Evolutionary conservation across 495 filamentous ascomycete species (phyloP).

Genomic region (Penicillium taxi): DNA sequence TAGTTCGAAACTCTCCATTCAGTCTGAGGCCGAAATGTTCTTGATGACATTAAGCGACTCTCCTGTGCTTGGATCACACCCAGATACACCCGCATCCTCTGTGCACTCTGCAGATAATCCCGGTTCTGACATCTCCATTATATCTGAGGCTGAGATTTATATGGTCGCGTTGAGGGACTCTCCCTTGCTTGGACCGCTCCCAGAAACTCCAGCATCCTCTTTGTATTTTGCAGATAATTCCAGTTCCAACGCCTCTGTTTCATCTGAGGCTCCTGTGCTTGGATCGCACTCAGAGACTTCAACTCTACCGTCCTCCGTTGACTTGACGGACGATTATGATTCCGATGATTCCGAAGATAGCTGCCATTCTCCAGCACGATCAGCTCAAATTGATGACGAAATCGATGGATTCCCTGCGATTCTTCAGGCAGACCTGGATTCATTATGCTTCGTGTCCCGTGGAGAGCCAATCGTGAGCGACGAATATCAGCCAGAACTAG

Average conservation of each 20-base stretch:
- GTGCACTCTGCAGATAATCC: neutral
- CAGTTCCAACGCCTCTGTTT: constrained; percentile 1
- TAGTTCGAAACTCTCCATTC: neutral
- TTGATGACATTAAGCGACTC: neutral
- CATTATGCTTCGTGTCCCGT: too few relatives aligned
- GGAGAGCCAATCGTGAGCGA: neutral
- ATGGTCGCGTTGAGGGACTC: neutral
- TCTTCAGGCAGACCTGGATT: too few relatives aligned
- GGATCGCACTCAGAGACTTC: neutral
- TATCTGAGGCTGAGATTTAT: neutral
- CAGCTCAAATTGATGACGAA: too few relatives aligned
- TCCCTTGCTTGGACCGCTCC: neutral
- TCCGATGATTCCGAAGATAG: too few relatives aligned
- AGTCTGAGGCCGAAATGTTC: neutral
- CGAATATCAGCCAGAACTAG: neutral
- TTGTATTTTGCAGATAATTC: neutral
- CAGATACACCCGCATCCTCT: constrained; percentile 1
- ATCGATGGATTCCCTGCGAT: too few relatives aligned
- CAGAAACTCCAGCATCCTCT: neutral
- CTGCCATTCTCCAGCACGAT: too few relatives aligned
- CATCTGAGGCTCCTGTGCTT: neutral
- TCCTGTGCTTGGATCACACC: neutral
- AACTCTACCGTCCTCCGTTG: neutral
- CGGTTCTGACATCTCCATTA: neutral
- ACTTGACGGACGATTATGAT: too few relatives aligned